A percentile compares a stretch with the other conserved stretches of the same genome.
Evolutionary conservation across 176 grass and related monocot species (phyloP).

Genomic region (Typha latifolia): DNA sequence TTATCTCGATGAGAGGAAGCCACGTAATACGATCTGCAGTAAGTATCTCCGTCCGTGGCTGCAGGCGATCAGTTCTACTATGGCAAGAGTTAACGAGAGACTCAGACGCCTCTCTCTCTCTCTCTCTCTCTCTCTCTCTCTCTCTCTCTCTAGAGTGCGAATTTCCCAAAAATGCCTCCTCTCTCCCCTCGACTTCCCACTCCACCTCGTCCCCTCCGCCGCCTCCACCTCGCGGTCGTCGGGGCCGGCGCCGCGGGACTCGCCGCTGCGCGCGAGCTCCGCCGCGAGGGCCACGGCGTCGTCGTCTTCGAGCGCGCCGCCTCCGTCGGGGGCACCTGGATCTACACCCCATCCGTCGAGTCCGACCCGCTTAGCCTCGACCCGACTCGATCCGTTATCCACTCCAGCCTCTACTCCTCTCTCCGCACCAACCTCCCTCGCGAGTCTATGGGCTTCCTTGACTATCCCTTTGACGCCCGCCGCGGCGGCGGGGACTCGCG

Average conservation of each 20-base stretch:
- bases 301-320: conserved; percentile 69
- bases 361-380: conserved; percentile 49
- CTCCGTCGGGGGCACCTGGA: conserved; percentile 60
- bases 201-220: conserved; percentile 19
- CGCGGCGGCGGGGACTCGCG: conserved; percentile 25
- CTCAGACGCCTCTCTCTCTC: no score
- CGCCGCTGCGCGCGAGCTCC: conserved; percentile 44
- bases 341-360: conserved; percentile 38
- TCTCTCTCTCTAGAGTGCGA: no score
- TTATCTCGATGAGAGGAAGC: no score
- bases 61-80: no score
- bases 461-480: conserved; percentile 52
- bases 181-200: not conserved
- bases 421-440: conserved; percentile 79
- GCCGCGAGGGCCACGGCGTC: conserved; percentile 59
- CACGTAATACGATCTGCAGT: no score
- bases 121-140: no score
- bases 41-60: no score
- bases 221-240: conserved; percentile 44
- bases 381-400: conserved; percentile 25
- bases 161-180: not conserved
- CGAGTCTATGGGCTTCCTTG: conserved; percentile 78
- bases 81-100: no score
- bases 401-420: conserved; percentile 79
- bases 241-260: conserved; percentile 59